Conservation (phyloP, 208 protist species). For the Trypanosomatidae sp. region DNA sequence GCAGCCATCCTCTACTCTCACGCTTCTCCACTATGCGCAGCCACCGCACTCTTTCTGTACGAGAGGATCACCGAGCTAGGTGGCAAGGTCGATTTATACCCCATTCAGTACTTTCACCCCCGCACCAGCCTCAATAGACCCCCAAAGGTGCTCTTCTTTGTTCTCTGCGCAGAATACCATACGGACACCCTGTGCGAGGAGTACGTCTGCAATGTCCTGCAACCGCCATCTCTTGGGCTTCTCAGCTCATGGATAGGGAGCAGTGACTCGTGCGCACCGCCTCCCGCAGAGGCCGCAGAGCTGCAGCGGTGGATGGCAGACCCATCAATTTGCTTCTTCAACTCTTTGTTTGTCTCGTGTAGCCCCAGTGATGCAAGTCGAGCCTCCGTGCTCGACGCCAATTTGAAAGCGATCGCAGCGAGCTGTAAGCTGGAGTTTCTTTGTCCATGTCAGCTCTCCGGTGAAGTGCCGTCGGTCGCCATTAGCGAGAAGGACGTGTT, state of each 20-base stretch:
- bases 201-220: conserved; percentile 14
- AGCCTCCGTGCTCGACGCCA: conserved; percentile 8
- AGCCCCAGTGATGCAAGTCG: conserved; percentile 3
- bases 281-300: conserved; percentile 4
- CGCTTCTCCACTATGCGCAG: conserved; percentile 36
- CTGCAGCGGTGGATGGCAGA: conserved; percentile 34
- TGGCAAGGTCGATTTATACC: conserved; percentile 42
- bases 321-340: conserved; percentile 23
- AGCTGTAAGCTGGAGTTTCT: conserved; percentile 28
- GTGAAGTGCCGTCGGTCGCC: conserved; percentile 27
- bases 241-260: conserved; percentile 25
- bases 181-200: conserved; percentile 30
- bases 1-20: conserved; percentile 52
- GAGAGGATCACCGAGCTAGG: conserved; percentile 53
- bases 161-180: conserved; percentile 36
- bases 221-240: conserved; percentile 26
- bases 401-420: conserved; percentile 15
- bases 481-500: conserved; percentile 25
- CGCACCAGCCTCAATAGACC: conserved; percentile 10
- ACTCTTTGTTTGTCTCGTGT: conserved; percentile 27
- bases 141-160: conserved; percentile 42
- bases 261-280: background rate
- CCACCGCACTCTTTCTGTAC: conserved; percentile 39
- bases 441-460: conserved; percentile 10
- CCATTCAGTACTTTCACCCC: conserved; percentile 40